Evolutionary conservation across 2,329 filamentous ascomycete species (phyloP), one percentile per base, ranked within the genome.

Genomic region (Botrytis cinerea): DNA sequence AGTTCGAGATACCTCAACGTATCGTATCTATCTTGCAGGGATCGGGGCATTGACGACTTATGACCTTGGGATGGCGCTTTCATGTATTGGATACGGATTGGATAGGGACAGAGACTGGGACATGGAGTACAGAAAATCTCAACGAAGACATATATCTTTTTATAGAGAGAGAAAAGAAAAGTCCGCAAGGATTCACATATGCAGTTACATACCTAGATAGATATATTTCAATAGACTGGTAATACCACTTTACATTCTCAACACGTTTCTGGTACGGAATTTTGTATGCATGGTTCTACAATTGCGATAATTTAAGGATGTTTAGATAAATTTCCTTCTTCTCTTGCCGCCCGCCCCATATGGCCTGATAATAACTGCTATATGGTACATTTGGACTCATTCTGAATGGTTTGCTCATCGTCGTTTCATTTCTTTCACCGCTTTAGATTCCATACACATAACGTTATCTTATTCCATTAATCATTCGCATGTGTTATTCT

Each of bases 121-220:
- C n/a, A 51, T 45, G 54, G 66, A 69, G 48, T 57, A 57, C 25
- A 61, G 62, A 59, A 45, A 69, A 72, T 68, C 66, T 57, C 48
- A 72, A 72, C 72, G 60, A 74, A 60, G 60, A 69, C 62, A 72
- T 68, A 62, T 74, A 63, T 74, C 22, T 46, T 57, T 61, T 61
- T 10, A 46, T 70, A 70, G 51, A 70, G 60, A 43, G 20, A 43
- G 60, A 70, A 70, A 61, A 70, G 68, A 68, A 68, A 40, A 73
- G 51, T 73, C 38, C 68, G 68, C 68, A 61, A 70, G 68, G 68
- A 62, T 70, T 43, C 10, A 62, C 43, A 61, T 70, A 46, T 28
- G 22, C 25, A 25, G 54, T 46, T 46, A 43, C 54, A 70, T 61
- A 54, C 48, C 48, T 54, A 70, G 51, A 70, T 60, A 70, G 38